Conservation (phyloP, 495 filamentous ascomycete species). For the Cetradonia linearis region DNA sequence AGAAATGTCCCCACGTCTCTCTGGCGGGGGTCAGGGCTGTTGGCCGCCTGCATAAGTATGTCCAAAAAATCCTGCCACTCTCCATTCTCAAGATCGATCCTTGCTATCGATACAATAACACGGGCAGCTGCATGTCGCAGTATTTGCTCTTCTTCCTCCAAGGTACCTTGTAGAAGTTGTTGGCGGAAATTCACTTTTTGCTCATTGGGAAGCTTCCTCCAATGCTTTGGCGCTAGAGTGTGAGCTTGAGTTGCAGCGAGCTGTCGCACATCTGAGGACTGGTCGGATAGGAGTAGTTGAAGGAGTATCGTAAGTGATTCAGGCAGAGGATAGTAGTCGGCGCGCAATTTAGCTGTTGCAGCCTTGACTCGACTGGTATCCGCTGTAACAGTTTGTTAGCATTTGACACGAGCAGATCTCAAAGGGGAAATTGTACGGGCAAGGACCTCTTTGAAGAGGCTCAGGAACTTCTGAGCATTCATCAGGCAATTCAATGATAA, state of each 20-base stretch:
- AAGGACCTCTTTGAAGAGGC: conserved; percentile 36
- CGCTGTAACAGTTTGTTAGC: conserved; percentile 35
- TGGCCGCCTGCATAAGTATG: conserved; percentile 61
- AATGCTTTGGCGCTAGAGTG: conserved; percentile 75
- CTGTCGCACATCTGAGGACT: conserved; percentile 64
- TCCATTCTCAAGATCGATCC: conserved; percentile 73
- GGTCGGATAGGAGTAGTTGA: conserved; percentile 69
- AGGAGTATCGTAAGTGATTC: conserved; percentile 73
- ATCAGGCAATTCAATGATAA: conserved; percentile 26
- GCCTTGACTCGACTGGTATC: conserved; percentile 76
- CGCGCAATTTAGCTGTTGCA: conserved; percentile 79
- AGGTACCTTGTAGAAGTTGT: conserved; percentile 68
- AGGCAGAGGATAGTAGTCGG: conserved; percentile 80
- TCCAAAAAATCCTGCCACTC: conserved; percentile 78
- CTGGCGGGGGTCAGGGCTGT: conserved; percentile 59
- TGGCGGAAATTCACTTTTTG: conserved; percentile 72
- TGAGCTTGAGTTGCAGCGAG: conserved; percentile 81
- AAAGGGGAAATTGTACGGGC: conserved; percentile 29
- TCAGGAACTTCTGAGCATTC: conserved; percentile 39
- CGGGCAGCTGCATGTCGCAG: conserved; percentile 80
- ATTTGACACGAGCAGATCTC: not conserved
- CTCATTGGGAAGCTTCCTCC: conserved; percentile 49
- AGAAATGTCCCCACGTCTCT: conserved; percentile 89
- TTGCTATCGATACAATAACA: conserved; percentile 77
- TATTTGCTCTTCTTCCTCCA: conserved; percentile 62